These are phyloP conservation scores for Berkeleyomyces basicola DNA, from an alignment of 2,329 filamentous ascomycete species.

Conservation along the genomic window DNA sequence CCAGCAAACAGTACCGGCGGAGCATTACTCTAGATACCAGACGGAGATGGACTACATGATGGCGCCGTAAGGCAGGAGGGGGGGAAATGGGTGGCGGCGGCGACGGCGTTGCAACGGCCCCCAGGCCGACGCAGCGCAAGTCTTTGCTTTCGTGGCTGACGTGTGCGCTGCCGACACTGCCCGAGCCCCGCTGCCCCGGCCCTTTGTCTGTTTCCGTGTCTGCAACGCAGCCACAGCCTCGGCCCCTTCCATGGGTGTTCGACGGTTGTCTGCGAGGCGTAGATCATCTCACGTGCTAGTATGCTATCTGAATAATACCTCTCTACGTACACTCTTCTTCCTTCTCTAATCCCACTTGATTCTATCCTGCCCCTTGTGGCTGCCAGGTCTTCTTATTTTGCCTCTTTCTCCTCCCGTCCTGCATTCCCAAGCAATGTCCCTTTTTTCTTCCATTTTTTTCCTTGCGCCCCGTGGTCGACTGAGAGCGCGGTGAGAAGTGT, in stretches of 20 bases:
- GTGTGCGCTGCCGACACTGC: neutral
- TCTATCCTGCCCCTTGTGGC: neutral
- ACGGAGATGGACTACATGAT: slow-evolving; percentile 12
- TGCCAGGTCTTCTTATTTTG: neutral
- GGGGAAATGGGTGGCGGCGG: neutral
- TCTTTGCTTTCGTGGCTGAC: neutral
- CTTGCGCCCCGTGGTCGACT: no score
- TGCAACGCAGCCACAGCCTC: neutral
- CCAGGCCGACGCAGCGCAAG: no score
- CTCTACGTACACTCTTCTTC: neutral
- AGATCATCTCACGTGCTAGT: neutral
- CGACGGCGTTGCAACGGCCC: no score
- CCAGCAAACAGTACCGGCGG: slow-evolving; percentile 12
- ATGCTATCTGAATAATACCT: neutral
- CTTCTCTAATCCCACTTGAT: neutral
- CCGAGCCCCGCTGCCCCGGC: neutral
- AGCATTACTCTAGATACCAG: slow-evolving; percentile 10
- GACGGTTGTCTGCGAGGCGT: no score
- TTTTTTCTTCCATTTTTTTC: slow-evolving; percentile 14
- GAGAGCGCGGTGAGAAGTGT: no score
- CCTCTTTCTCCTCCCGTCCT: neutral
- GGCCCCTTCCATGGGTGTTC: no score
- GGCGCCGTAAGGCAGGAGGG: slow-evolving; percentile 5
- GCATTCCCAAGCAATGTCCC: neutral
- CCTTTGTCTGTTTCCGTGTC: neutral